A percentile compares a stretch with the other conserved stretches of the same genome.
phyloP scores from a whole-genome alignment of 768 basidiomycete species.

The Tephrocybe sp. region DNA sequence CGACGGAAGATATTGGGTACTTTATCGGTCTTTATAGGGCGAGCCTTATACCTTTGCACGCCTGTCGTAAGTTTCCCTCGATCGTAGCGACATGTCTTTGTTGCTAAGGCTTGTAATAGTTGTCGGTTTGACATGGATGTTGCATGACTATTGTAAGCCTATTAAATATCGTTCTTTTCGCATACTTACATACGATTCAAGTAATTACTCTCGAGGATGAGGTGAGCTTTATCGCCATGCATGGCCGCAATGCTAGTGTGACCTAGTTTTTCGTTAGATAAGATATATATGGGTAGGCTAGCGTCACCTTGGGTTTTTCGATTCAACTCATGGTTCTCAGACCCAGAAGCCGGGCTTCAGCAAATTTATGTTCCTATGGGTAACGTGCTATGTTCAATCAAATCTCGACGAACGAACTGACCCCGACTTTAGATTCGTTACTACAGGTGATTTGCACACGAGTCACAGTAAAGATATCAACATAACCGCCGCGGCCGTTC shows the following conservation, averaged over 20 bases:
- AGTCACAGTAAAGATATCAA: no score
- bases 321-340: constrained; percentile 20
- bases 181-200: constrained; percentile 8
- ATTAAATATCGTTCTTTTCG: no score
- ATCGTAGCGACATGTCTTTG: background rate
- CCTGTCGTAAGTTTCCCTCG: constrained; percentile 13
- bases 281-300: constrained; percentile 38
- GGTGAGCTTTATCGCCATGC: constrained; percentile 14
- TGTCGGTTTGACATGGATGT: constrained; percentile 34
- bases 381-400: no score
- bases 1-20: background rate
- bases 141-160: constrained; percentile 35
- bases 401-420: background rate
- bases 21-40: constrained; percentile 12
- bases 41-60: constrained; percentile 20
- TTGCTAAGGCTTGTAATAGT: constrained; percentile 16
- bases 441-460: constrained; percentile 24
- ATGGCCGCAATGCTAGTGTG: background rate
- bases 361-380: constrained; percentile 44
- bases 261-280: constrained; percentile 23
- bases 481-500: no score
- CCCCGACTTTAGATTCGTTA: constrained; percentile 40
- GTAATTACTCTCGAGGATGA: constrained; percentile 35
- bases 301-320: background rate
- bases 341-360: constrained; percentile 31